These are phyloP conservation scores for Aspergillus carbonarius DNA, from an alignment of 2,329 filamentous ascomycete genomes.

Conservation along the genomic window DNA sequence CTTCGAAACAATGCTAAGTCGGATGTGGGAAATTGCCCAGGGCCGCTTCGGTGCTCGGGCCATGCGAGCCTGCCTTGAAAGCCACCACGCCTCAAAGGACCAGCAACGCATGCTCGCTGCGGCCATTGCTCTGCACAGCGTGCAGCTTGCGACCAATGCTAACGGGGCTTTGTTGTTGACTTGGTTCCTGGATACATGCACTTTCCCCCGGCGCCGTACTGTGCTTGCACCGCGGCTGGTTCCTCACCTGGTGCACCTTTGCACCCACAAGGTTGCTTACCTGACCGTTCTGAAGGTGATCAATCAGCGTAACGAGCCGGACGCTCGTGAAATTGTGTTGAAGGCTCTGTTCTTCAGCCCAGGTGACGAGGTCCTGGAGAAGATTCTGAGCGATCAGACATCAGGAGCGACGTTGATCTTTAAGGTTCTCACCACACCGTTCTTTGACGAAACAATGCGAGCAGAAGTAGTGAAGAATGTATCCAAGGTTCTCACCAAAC, in stretches of 20 bases:
- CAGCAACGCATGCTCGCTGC: slow-evolving; percentile 94
- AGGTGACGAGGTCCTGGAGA: slow-evolving; percentile 81
- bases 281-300: slow-evolving; percentile 97
- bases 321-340: slow-evolving; percentile 85
- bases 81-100: slow-evolving; percentile 90
- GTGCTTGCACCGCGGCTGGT: slow-evolving; percentile 90
- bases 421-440: slow-evolving; percentile 96
- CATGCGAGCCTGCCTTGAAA: slow-evolving; percentile 95
- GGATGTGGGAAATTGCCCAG: slow-evolving; percentile 90
- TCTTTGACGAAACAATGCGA: slow-evolving; percentile 91
- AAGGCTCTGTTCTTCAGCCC: slow-evolving; percentile 89
- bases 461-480: slow-evolving; percentile 88
- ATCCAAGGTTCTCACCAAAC: slow-evolving; percentile 78
- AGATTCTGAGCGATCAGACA: slow-evolving; percentile 84
- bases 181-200: slow-evolving; percentile 98
- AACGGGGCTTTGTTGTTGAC: slow-evolving; percentile 92
- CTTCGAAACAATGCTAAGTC: slow-evolving; percentile 93
- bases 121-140: slow-evolving; percentile 92
- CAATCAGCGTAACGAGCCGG: slow-evolving; percentile 92
- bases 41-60: slow-evolving; percentile 92
- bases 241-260: slow-evolving; percentile 88
- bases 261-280: slow-evolving; percentile 98
- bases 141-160: slow-evolving; percentile 91
- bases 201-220: slow-evolving; percentile 84
- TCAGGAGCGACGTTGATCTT: slow-evolving; percentile 96